phyloP scores from a whole-genome alignment of 192 early-diverging fungal species.

The Globomyces pollinis-pini region DNA sequence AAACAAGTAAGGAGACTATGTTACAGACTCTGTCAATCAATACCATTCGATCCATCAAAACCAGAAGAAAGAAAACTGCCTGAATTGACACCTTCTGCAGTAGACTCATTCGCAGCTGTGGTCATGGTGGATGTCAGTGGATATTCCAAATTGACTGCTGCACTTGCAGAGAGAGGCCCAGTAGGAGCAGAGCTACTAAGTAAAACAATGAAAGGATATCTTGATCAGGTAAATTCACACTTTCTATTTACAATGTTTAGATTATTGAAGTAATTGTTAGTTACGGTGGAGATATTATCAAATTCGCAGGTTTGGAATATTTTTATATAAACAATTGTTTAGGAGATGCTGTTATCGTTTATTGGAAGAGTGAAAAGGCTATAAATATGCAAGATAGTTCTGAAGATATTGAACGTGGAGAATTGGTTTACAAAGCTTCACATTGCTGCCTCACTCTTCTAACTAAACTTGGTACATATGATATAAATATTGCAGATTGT shows the following conservation, averaged over 20 bases:
- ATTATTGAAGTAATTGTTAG: slow-evolving; percentile 42
- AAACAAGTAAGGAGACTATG: slow-evolving; percentile 30
- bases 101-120: slow-evolving; percentile 32
- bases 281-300: slow-evolving; percentile 50
- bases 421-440: slow-evolving; percentile 39
- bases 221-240: slow-evolving; percentile 32
- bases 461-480: slow-evolving; percentile 34
- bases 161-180: slow-evolving; percentile 35
- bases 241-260: slow-evolving; percentile 25
- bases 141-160: slow-evolving; percentile 33
- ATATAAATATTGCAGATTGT: slow-evolving; percentile 36
- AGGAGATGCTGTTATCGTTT: slow-evolving; percentile 51
- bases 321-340: not conserved
- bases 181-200: slow-evolving; percentile 36
- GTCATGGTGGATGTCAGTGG: slow-evolving; percentile 47
- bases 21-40: slow-evolving; percentile 12
- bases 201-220: slow-evolving; percentile 45
- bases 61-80: not conserved
- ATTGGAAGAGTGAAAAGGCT: slow-evolving; percentile 33
- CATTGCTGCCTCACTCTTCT: slow-evolving; percentile 38
- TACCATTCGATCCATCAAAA: not conserved
- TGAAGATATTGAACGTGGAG: slow-evolving; percentile 22
- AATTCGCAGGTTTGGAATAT: slow-evolving; percentile 43
- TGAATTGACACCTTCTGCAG: slow-evolving; percentile 20
- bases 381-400: slow-evolving; percentile 8